Evolutionary conservation across 495 filamentous ascomycete genomes (phyloP), one percentile per base, ranked within the genome.

Genomic region (Daldinia bambusicola): DNA sequence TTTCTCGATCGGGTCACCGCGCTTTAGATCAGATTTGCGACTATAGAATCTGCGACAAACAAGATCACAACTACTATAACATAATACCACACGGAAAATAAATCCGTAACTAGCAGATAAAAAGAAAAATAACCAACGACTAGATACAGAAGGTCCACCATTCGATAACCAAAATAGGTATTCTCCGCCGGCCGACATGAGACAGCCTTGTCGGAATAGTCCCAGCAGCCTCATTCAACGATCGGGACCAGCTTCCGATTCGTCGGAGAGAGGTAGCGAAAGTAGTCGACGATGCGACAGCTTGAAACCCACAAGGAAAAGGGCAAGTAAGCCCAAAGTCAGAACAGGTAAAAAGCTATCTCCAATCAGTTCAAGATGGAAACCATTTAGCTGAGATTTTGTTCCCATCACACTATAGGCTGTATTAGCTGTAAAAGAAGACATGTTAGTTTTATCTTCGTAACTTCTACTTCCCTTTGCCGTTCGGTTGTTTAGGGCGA

Each of bases 301-400:
- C 31, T 63, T 36, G 45, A 63, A 58, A 14, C 71, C 62, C 34
- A 55, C 71, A 16, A 63, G 69, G 37, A 76, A 74, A 61, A 73
- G 74, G 38, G 71, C 71, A 9, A 74, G 74, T 67, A 76, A 71
- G 55, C 67, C 74, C 56, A 76, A 76, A 50, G 74, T 76, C 55
- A 63, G 74, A 38, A 76, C 74, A 64, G 74, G 74, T 70, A 67
- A 61, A 30, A 32, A 37, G 41, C 57, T 43, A 22, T 48, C 20
- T 22, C 37, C 31, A 18, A 55, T 41, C 12, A 48, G 53, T 32
- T 58, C 10, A 14, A 48, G 26, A 69, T 31, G 62, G 26, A 32
- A 32, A 63, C 22, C 40, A 16, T 51, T 63, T 45, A 45, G 53
- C 62, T 69, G 66, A 74, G 8, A 34, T 14, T 32, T 51, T 62